A percentile compares a stretch with the other conserved stretches of the same genome.
phyloP scores from a whole-genome alignment of 352 stramenopile genomes.

The Pythium angustatum region DNA sequence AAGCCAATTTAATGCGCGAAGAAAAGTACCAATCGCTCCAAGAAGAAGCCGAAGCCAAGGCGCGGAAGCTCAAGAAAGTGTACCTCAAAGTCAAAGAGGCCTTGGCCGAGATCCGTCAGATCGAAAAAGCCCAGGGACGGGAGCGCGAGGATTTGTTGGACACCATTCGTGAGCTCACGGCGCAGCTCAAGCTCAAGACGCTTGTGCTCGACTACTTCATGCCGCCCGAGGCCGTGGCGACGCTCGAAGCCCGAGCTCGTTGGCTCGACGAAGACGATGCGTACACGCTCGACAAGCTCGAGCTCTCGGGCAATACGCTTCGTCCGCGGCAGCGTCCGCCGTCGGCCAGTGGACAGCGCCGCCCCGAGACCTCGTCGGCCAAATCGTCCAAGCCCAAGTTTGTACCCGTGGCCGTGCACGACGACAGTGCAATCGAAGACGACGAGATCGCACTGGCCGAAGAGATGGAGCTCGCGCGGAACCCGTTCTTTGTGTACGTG shows the following conservation, averaged over 20 bases:
- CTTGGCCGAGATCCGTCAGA: constrained; percentile 91
- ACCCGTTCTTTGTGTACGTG: constrained; percentile 86
- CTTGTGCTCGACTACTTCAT: constrained; percentile 94
- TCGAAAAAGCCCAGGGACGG: constrained; percentile 90
- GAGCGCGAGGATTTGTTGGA: constrained; percentile 95
- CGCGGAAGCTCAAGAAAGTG: constrained; percentile 96
- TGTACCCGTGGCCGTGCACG: constrained; percentile 31
- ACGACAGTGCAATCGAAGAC: constrained; percentile 40
- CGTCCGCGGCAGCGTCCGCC: constrained; percentile 60
- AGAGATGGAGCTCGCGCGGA: constrained; percentile 67
- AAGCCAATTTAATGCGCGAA: constrained; percentile 92
- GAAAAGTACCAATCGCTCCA: constrained; percentile 89
- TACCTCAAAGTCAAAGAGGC: constrained; percentile 90
- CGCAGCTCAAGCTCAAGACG: constrained; percentile 95
- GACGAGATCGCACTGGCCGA: constrained; percentile 68
- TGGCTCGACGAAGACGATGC: constrained; percentile 83
- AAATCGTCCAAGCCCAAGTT: constrained; percentile 58
- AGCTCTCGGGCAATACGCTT: constrained; percentile 73
- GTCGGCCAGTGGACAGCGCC: constrained; percentile 66
- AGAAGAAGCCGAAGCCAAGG: constrained; percentile 95
- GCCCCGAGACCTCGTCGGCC: constrained; percentile 70
- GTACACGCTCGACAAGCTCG: constrained; percentile 67
- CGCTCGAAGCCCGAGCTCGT: constrained; percentile 58
- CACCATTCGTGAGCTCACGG: constrained; percentile 95
- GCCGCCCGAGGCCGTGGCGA: constrained; percentile 50